Evolutionary conservation across 768 basidiomycete species (phyloP), one percentile per base, ranked within the genome.

Genomic region (Tylopilus vinaceipallidus): DNA sequence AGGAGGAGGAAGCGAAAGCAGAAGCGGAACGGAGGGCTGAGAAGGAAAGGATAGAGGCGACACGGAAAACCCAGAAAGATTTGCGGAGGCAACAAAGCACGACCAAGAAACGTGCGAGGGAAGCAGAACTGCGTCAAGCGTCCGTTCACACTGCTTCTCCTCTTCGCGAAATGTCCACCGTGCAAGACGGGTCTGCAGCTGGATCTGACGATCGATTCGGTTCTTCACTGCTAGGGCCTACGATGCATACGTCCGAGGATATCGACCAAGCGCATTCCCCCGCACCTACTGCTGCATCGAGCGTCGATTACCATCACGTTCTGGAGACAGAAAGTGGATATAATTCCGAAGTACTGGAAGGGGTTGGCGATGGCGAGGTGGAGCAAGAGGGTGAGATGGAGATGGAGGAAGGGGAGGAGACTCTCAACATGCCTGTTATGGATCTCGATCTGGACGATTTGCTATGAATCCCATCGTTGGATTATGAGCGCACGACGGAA

Each of bases 1-100:
- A 95, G 53, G 95, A 94, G 61, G 75, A 77, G 22, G 82, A 84
- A 56, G 82, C 83, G 4, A 76, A 74, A 39, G 55, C 63, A 13
- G 77, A 75, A 9, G 71, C 72, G 8, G 63, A 59, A 16, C 72
- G 73, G 16, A 75, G 65, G 42, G 66, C 59, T 0, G 76, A 80
- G 53, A 73, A 72, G n/a, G 79, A 79, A 35, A 80, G 75, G 56
- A 45, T 30, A 11, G 67, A 69, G 27, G 52, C 39, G 34, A 52
- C 42, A 37, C 67, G 60, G 54, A 76, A 72, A 47, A 70, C 72
- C 9, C 75, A 76, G 60, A 74, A 70, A 56, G 73, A 71, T 48
- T 75, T 71, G 50, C 80, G 77, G 56, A 77, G 75, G 23, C 69
- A 74, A 45, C 78, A 82, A 52, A 76, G 73, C 3, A 77, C 78